Evolutionary conservation across 2,329 filamentous ascomycete genomes (phyloP).

Genomic region (Alternaria atra): DNA sequence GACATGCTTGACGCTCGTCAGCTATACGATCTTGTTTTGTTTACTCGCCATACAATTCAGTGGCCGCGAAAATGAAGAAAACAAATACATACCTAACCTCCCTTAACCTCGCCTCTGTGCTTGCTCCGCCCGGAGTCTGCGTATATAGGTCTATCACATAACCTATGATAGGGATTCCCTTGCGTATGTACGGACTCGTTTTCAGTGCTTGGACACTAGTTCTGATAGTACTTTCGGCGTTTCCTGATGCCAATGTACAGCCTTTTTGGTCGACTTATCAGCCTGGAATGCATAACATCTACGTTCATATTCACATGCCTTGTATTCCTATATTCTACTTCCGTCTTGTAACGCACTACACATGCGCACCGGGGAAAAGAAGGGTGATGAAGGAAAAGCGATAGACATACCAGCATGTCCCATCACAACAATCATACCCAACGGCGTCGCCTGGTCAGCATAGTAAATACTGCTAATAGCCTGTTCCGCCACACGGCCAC

Average conservation of each 20-base stretch:
- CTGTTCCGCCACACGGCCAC: conserved; percentile 16
- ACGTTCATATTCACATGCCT: too few species aligned
- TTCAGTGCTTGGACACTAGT: conserved; percentile 23
- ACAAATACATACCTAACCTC: conserved; percentile 33
- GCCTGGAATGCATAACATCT: too few species aligned
- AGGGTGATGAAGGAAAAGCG: background rate
- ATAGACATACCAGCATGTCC: conserved; percentile 30
- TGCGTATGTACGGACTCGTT: conserved; percentile 22
- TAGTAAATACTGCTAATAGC: conserved; percentile 23
- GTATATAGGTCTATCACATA: conserved; percentile 26
- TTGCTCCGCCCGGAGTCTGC: background rate
- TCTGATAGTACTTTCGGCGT: conserved; percentile 24
- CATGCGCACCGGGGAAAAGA: background rate
- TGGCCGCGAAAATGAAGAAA: background rate
- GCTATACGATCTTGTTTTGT: background rate
- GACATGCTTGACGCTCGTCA: conserved; percentile 25
- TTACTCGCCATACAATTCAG: too few species aligned
- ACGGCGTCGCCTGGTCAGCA: conserved; percentile 17
- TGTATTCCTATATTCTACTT: too few species aligned
- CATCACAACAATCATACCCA: conserved; percentile 33
- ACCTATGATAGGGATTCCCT: conserved; percentile 28
- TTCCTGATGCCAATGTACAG: conserved; percentile 7
- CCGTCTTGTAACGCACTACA: too few species aligned
- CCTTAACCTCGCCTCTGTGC: conserved; percentile 10
- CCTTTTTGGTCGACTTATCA: too few species aligned